A percentile compares a stretch with the other conserved stretches of the same genome.
Evolutionary conservation across 768 basidiomycete species (phyloP).

Genomic region (Tubosaeta brunneosetosa): DNA sequence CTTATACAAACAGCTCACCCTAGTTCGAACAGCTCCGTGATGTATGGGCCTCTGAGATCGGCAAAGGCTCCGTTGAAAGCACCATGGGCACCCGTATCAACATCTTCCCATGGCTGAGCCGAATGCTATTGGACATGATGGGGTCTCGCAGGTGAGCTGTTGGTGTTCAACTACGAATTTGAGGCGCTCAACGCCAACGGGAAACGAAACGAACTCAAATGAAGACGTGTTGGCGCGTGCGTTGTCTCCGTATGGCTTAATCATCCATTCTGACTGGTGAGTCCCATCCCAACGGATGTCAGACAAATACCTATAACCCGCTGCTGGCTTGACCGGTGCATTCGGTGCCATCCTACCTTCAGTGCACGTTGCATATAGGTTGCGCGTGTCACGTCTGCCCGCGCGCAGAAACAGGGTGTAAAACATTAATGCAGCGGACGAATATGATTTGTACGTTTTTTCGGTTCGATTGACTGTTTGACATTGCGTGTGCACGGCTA

Average conservation of each 20-base stretch:
- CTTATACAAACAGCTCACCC: not conserved
- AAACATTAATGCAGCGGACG: no score
- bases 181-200: not conserved
- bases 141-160: not conserved
- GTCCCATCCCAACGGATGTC: no score
- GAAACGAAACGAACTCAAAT: constrained; percentile 22
- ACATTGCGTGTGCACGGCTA: no score
- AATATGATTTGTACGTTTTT: no score
- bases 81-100: not conserved
- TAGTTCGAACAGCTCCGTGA: not conserved
- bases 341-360: no score
- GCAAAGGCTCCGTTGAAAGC: not conserved
- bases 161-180: not conserved
- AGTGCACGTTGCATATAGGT: no score
- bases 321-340: no score
- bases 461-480: no score
- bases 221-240: constrained; percentile 55
- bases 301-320: no score
- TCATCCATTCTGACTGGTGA: not conserved
- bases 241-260: constrained; percentile 10
- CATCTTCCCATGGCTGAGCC: not conserved
- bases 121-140: not conserved
- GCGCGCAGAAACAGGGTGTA: no score
- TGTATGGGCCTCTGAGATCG: not conserved
- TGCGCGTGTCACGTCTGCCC: no score